Evolutionary conservation across 2,329 filamentous ascomycete species (phyloP), one percentile per base, ranked within the genome.

Genomic region (Monilinia fructicola): DNA sequence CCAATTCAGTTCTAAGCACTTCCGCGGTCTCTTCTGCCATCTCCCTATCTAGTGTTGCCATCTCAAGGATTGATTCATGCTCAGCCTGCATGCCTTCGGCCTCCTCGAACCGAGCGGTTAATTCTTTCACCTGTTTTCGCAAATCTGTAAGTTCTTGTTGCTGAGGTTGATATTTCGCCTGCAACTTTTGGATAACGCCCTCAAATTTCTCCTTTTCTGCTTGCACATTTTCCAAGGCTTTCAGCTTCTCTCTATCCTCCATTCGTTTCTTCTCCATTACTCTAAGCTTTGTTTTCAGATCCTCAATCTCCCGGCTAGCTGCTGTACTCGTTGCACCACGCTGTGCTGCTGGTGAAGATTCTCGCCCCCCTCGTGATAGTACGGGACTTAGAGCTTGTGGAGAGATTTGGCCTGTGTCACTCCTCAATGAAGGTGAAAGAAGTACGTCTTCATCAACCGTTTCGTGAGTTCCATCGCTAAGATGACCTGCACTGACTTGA

Each of bases 11-110:
- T 76, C 93, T 95, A 61, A 90, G 82, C 23, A 90, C 87, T 71
- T 98, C 95, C 0, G 91, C 90, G 54, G 88, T 92, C 78, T 97
- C 94, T 77, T 99, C 93, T 0, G 95, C 95, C 91, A 98, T 96
- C 78, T 99, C 94, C 54, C 92, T 87, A 76, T 99, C 95, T 35
- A 99, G 81, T 0, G 91, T 90, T 9, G 93, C 92, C 78, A 95
- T 86, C 78, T 99, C 95, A 74, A 97, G 80, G 9, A 90, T 86
- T 4, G 89, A 85, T 40, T 98, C 95, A 77, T 96, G 89, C 71
- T 97, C 93, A 10, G 91, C 90, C 75, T 95, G 90, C 64, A 90
- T 82, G 40, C 84, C 83, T 72, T 94, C 91, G 2, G 95, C 81
- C 28, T 87, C 82, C 66, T 90, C 87, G 26, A 93, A 82, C 58